These are phyloP conservation scores for Ottelia alismoides DNA, from an alignment of 106 monocot genomes.

Conservation along the genomic window DNA sequence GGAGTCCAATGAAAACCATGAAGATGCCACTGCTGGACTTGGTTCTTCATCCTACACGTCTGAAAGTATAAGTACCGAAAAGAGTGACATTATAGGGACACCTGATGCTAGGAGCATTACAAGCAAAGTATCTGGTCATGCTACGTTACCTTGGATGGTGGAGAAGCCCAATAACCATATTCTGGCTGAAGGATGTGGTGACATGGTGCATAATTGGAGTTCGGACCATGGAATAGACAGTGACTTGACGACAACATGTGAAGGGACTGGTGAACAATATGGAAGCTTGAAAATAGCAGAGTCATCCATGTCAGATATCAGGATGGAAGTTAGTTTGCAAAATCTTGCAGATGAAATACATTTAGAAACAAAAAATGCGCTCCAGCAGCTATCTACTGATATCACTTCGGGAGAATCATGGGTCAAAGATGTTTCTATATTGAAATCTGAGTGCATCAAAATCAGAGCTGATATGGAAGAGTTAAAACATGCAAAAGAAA, in stretches of 20 bases:
- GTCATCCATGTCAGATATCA: constrained; percentile 62
- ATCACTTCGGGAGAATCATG: constrained; percentile 59
- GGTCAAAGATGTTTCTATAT: constrained; percentile 38
- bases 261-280: constrained; percentile 53
- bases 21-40: constrained; percentile 35
- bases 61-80: constrained; percentile 66
- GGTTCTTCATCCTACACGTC: constrained; percentile 78
- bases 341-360: constrained; percentile 43
- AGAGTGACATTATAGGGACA: constrained; percentile 35
- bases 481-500: constrained; percentile 44
- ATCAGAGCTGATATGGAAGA: constrained; percentile 58
- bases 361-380: constrained; percentile 52
- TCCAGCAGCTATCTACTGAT: constrained; percentile 49
- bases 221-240: constrained; percentile 52
- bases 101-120: constrained; percentile 14
- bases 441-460: constrained; percentile 72
- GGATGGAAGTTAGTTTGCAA: constrained; percentile 59
- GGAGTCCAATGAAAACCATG: constrained; percentile 46
- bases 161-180: constrained; percentile 15
- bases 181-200: constrained; percentile 38
- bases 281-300: constrained; percentile 48
- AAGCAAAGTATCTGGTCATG: constrained; percentile 12
- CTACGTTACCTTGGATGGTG: constrained; percentile 22
- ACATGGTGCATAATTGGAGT: constrained; percentile 64
- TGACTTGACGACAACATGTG: constrained; percentile 48